These are phyloP conservation scores for Deinandra increscens DNA, from an alignment of 129 eudicot genomes.

Conservation along the genomic window DNA sequence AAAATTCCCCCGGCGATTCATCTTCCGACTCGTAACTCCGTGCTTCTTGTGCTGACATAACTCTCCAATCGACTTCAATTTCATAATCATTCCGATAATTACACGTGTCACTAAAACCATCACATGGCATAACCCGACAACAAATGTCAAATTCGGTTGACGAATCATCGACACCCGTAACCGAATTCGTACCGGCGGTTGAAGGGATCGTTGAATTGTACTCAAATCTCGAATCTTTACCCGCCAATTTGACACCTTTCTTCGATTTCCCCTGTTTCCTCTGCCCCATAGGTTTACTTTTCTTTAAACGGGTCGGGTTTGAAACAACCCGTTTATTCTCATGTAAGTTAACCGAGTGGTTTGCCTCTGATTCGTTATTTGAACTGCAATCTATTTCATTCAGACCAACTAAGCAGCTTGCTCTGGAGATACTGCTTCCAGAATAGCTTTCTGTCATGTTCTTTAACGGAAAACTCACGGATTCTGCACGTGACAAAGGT, in stretches of 20 bases:
- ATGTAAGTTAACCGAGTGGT: conserved; percentile 19
- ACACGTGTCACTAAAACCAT: conserved; percentile 10
- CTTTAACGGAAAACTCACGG: conserved; percentile 40
- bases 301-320: conserved; percentile 25
- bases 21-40: conserved; percentile 9
- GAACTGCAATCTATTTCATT: conserved; percentile 21
- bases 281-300: conserved; percentile 11
- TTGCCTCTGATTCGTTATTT: conserved; percentile 18
- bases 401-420: conserved; percentile 34
- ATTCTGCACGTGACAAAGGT: conserved; percentile 37
- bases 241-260: background rate
- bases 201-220: conserved; percentile 8
- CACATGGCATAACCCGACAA: conserved; percentile 27
- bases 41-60: conserved; percentile 19
- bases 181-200: conserved; percentile 14
- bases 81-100: conserved; percentile 21
- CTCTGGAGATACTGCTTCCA: conserved; percentile 40
- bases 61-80: background rate
- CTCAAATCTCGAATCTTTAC: conserved; percentile 21
- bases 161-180: conserved; percentile 18
- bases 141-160: conserved; percentile 25
- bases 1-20: conserved; percentile 10
- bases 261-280: background rate
- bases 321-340: conserved; percentile 28
- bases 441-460: conserved; percentile 38